A percentile compares a stretch with the other conserved stretches of the same genome.
These are phyloP conservation scores for Cyclotella sp. DNA, from an alignment of 108 stramenopile genomes.

Conservation along the genomic window DNA sequence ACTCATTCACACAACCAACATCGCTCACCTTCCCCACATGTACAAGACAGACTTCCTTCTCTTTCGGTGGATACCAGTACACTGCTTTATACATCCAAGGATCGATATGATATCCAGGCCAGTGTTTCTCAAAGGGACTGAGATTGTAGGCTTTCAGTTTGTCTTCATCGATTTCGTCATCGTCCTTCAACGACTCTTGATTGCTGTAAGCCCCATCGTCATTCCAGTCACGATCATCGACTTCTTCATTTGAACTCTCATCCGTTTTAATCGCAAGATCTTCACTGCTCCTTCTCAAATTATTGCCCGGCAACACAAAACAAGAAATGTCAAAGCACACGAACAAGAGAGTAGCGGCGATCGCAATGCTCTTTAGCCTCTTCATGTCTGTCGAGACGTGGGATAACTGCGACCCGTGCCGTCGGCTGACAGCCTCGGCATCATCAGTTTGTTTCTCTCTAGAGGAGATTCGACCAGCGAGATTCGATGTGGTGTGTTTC, in stretches of 20 bases:
- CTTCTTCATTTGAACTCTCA: neutral
- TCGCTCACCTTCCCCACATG: constrained; percentile 13
- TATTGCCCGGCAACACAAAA: neutral
- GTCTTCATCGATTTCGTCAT: neutral
- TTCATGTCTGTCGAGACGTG: too few species aligned
- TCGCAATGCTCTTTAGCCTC: neutral
- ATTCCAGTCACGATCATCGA: neutral
- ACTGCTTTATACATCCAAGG: constrained; percentile 4
- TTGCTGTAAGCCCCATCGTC: too few species aligned
- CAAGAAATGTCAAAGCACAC: neutral
- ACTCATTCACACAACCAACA: neutral
- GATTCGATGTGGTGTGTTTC: too few species aligned
- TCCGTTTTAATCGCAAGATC: neutral
- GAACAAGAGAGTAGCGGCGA: neutral
- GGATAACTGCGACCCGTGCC: too few species aligned
- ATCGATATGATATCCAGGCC: constrained; percentile 8
- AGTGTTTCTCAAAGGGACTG: constrained; percentile 5
- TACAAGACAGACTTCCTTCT: constrained; percentile 17
- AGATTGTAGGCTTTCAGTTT: neutral
- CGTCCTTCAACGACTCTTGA: neutral
- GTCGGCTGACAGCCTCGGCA: too few species aligned
- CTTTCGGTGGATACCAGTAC: neutral
- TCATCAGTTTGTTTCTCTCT: too few species aligned
- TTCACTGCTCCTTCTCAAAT: neutral
- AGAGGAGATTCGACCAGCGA: too few species aligned